Conservation (phyloP, 257 asterid genomes). For the Solanum habrochaites region DNA sequence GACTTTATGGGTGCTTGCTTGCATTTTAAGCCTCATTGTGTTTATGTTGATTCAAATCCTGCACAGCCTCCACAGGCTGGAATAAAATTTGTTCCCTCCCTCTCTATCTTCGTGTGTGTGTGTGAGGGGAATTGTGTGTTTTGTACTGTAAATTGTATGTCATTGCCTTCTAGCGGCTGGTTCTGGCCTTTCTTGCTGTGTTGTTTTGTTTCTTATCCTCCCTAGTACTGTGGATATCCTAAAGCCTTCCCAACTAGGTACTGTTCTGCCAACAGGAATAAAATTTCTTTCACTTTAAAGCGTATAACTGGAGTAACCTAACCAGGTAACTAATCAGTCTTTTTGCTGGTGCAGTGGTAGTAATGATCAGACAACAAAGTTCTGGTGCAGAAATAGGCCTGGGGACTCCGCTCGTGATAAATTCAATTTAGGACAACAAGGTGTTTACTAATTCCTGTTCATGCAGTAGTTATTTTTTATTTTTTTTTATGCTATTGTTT, state of each 20-base stretch:
- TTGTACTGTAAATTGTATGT: neutral
- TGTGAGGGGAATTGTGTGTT: neutral
- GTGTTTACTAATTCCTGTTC: conserved; percentile 15
- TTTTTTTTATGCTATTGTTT: neutral
- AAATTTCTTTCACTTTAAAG: neutral
- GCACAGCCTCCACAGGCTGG: neutral
- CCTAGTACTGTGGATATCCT: neutral
- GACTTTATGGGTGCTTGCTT: neutral
- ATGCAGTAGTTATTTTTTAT: neutral
- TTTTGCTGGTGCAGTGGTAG: conserved; percentile 79
- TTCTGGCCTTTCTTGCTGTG: neutral
- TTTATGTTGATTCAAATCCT: neutral
- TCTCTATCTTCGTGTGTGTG: neutral
- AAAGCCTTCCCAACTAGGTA: neutral
- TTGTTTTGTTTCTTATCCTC: neutral
- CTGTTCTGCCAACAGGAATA: neutral
- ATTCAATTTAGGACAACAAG: conserved; percentile 53
- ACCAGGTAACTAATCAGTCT: neutral
- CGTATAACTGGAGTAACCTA: neutral
- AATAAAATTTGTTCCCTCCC: neutral
- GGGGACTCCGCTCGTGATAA: conserved; percentile 92
- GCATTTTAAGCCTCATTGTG: neutral
- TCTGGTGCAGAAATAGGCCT: conserved; percentile 99
- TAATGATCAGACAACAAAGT: conserved; percentile 90
- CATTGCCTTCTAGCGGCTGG: neutral